Conservation (phyloP, 495 filamentous ascomycete genomes). For the Penicillium maclennaniae region DNA sequence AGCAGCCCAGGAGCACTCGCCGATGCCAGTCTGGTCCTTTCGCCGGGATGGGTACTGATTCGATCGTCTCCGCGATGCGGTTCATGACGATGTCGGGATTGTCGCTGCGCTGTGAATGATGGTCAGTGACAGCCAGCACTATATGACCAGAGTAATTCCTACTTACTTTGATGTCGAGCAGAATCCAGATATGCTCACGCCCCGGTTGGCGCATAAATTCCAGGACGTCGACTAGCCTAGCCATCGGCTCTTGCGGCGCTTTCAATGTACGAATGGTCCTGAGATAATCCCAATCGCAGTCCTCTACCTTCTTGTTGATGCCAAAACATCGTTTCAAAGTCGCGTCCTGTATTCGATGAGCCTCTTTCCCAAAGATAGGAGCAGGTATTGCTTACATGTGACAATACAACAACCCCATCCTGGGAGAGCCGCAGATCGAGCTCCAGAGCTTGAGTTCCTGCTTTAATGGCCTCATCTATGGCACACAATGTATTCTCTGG, state of each 20-base stretch:
- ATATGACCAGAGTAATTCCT: background rate
- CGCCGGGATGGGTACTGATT: constrained; percentile 40
- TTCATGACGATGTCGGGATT: constrained; percentile 66
- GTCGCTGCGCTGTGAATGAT: constrained; percentile 52
- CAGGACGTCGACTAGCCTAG: constrained; percentile 71
- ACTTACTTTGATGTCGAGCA: constrained; percentile 83
- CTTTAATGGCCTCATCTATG: constrained; percentile 66
- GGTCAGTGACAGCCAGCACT: background rate
- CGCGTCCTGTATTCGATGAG: constrained; percentile 54
- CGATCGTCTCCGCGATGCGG: constrained; percentile 58
- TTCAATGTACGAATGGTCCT: constrained; percentile 61
- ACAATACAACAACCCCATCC: constrained; percentile 81
- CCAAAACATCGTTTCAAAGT: constrained; percentile 79
- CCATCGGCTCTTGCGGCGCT: constrained; percentile 67
- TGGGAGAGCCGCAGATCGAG: constrained; percentile 80
- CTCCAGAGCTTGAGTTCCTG: constrained; percentile 78
- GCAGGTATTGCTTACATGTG: constrained; percentile 56
- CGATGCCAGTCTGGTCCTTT: constrained; percentile 56
- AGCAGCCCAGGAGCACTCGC: constrained; percentile 73
- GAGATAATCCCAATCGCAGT: constrained; percentile 73
- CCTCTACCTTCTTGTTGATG: constrained; percentile 59
- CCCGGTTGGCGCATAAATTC: constrained; percentile 60
- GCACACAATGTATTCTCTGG: constrained; percentile 86
- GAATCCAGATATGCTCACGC: constrained; percentile 65
- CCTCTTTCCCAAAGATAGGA: background rate